Conservation (phyloP, 768 basidiomycete species). For the Tephrocybe sp. region DNA sequence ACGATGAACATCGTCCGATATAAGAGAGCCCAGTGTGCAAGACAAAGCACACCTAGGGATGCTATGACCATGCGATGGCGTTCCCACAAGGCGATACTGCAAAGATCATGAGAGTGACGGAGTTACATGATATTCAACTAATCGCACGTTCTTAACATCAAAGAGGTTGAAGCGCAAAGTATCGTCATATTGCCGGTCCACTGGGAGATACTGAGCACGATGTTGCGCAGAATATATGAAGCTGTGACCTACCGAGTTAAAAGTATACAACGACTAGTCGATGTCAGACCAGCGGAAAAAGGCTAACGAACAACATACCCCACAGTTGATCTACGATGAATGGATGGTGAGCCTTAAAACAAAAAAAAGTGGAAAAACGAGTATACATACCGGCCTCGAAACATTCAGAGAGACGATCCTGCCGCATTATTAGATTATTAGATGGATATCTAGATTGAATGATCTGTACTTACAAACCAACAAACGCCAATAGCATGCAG, state of each 20-base stretch:
- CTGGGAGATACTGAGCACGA: slow-evolving; percentile 28
- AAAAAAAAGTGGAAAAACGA: not conserved
- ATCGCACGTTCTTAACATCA: slow-evolving; percentile 69
- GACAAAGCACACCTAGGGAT: slow-evolving; percentile 51
- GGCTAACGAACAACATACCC: slow-evolving; percentile 35
- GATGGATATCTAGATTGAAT: too few species aligned
- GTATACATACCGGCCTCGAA: slow-evolving; percentile 38
- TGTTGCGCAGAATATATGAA: not conserved
- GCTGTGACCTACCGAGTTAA: slow-evolving; percentile 54
- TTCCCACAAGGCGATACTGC: slow-evolving; percentile 72
- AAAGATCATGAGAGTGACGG: slow-evolving; percentile 7
- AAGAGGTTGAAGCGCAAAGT: slow-evolving; percentile 62
- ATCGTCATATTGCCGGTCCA: slow-evolving; percentile 68
- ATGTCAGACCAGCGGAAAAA: slow-evolving; percentile 2
- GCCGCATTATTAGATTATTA: too few species aligned
- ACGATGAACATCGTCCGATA: slow-evolving; percentile 74
- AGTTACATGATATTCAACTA: not conserved
- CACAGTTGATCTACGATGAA: slow-evolving; percentile 55
- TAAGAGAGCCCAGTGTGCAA: slow-evolving; percentile 66
- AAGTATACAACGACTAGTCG: slow-evolving; percentile 59
- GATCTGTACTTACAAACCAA: slow-evolving; percentile 53
- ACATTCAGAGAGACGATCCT: slow-evolving; percentile 63
- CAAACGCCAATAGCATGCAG: slow-evolving; percentile 64
- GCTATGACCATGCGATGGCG: slow-evolving; percentile 49
- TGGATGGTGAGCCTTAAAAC: slow-evolving; percentile 15